Conservation (phyloP, 2,329 filamentous ascomycete species). For the Chaetomiaceae sp. region DNA sequence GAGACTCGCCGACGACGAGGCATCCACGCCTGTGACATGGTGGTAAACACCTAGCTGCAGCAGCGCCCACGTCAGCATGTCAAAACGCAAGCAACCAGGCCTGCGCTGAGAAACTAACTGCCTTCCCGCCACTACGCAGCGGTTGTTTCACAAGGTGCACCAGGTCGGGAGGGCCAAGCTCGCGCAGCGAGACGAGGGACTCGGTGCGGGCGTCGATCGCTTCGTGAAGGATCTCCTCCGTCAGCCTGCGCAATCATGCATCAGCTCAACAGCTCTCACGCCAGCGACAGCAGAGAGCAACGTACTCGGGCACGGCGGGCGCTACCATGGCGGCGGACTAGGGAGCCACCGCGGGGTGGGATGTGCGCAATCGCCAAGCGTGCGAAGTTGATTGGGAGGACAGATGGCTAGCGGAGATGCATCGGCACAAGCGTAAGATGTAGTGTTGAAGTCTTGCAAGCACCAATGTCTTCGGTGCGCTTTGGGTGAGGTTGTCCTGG, state of each 20-base stretch:
- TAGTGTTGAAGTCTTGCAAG: no score
- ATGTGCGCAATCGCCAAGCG: no score
- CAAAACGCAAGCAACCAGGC: neutral
- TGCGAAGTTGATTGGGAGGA: no score
- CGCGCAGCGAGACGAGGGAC: slow-evolving; percentile 74
- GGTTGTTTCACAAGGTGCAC: slow-evolving; percentile 84
- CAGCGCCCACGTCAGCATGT: neutral
- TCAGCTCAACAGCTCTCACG: slow-evolving; percentile 14
- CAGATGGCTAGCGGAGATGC: neutral
- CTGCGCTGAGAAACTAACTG: slow-evolving; percentile 33
- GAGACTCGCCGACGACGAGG: slow-evolving; percentile 92
- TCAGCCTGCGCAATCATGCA: slow-evolving; percentile 56
- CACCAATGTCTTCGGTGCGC: neutral
- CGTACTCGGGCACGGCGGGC: slow-evolving; percentile 71
- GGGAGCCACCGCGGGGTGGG: slow-evolving; percentile 2
- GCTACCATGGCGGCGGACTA: slow-evolving; percentile 55
- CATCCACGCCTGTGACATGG: slow-evolving; percentile 95
- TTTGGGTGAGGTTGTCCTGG: neutral
- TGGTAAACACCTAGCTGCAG: slow-evolving; percentile 84
- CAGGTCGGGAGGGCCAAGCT: slow-evolving; percentile 91
- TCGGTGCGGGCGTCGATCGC: slow-evolving; percentile 91
- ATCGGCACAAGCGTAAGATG: neutral
- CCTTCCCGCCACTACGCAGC: slow-evolving; percentile 50
- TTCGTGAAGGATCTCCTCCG: slow-evolving; percentile 87
- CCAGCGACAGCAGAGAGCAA: slow-evolving; percentile 16